Base-by-base conservation (phyloP, 2,329 filamentous ascomycete species). In the Neodidymelliopsis sp. region DNA sequence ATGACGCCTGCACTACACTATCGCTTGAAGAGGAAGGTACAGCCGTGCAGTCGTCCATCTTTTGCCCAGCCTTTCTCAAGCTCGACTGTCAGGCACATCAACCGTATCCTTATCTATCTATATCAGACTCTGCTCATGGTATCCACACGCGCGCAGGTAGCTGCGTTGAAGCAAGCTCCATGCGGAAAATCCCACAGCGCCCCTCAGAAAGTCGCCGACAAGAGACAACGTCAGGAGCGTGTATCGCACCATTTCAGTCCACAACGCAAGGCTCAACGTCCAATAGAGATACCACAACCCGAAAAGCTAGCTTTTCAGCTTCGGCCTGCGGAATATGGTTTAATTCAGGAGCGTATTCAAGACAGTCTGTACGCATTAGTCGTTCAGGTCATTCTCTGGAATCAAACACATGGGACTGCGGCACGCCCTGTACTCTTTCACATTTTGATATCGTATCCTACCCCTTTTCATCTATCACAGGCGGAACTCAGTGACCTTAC, bases 311-410 rank as follows among this genome's bases (percentile, higher is more conserved):
- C 33, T 4, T 69, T 70, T 20, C 22, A 49, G 13, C 63, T 70
- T 2, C 55, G 54, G 24, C 57, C 62, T 4, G 51, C 59, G 5
- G 30, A 41, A 6, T 96, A 96, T 66, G 91, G 91, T 0, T 80
- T 97, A 2, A 84, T 96, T 27, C 92, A 97, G 69, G 92, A 96
- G 68, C 82, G 86, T 56, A 82, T 96, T 12, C 84, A 85, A 2
- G 72, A 82, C 38, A 81, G 91, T 47, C 88, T 91, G 0, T 96
- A 95, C 70, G 86, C 85, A 56, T 82, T 97, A 2, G 81, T 96
- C 2, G 79, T 96, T 22, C 91, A 89, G 10, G 86, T 91, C 4
- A 91, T 90, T 0, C 92, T 96, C 62, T 84, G 96, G 22, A 93
- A 93, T 70, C 86, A 88, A 50, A 96, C 91, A 0, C 80, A 84